These are phyloP conservation scores for Agrocybe praecox DNA, from an alignment of 768 basidiomycete genomes.

Conservation along the genomic window DNA sequence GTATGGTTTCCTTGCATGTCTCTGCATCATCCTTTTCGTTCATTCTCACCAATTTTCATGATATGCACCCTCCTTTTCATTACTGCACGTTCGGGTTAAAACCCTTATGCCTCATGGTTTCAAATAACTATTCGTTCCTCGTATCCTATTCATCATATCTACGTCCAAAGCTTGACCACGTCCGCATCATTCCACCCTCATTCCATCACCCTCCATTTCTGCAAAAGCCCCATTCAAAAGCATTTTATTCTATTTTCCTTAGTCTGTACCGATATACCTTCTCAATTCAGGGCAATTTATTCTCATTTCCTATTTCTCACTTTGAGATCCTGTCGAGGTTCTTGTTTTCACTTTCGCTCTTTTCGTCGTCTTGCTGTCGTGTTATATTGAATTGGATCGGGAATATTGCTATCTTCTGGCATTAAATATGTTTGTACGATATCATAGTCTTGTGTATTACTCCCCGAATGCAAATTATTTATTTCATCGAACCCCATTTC, in stretches of 20 bases:
- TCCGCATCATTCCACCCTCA: not conserved
- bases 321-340: not conserved
- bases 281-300: not conserved
- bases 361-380: not conserved
- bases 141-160: not conserved
- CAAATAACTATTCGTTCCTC: not conserved
- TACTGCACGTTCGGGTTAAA: not conserved
- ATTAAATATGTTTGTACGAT: conserved; percentile 2
- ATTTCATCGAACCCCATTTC: conserved; percentile 7
- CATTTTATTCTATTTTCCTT: not conserved
- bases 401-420: not conserved
- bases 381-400: not conserved
- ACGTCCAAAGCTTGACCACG: not conserved
- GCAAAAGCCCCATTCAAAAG: not conserved
- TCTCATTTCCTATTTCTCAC: not conserved
- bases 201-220: not conserved
- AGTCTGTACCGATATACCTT: conserved; percentile 11
- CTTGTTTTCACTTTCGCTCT: not conserved
- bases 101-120: not conserved
- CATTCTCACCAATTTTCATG: not conserved
- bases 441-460: not conserved
- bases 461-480: conserved; percentile 17
- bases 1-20: conserved; percentile 11
- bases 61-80: not conserved
- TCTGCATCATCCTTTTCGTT: conserved; percentile 10